A percentile compares a stretch with the other conserved stretches of the same genome.
phyloP scores from a whole-genome alignment of 2,329 filamentous ascomycete genomes.

The Akanthomyces lecanii region DNA sequence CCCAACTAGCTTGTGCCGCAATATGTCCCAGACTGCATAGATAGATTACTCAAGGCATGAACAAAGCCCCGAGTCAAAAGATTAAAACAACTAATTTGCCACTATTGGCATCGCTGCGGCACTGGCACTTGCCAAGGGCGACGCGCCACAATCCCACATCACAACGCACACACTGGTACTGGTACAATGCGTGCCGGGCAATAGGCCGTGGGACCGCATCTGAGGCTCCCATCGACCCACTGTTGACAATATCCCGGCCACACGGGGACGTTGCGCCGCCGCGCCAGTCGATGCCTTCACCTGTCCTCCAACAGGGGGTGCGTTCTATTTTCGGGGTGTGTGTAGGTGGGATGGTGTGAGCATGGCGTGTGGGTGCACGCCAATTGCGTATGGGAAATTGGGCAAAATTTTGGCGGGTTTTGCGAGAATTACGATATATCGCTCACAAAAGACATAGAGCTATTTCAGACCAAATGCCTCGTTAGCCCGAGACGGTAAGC shows the following conservation, averaged over 20 bases:
- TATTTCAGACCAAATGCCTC: background rate
- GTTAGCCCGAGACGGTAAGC: background rate
- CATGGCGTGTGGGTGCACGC: background rate
- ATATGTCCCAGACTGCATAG: background rate
- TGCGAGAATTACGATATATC: constrained; percentile 3
- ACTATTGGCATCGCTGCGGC: background rate
- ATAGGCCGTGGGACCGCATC: background rate
- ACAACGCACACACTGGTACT: background rate
- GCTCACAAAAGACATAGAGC: background rate
- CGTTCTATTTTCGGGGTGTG: background rate
- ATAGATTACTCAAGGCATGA: background rate
- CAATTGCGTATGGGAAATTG: constrained; percentile 2
- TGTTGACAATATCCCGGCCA: background rate
- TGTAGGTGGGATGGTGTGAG: background rate
- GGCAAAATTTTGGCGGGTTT: background rate
- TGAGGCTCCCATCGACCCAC: constrained; percentile 14
- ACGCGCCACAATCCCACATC: background rate
- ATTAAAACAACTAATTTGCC: background rate
- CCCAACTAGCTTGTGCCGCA: background rate
- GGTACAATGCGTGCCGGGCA: background rate
- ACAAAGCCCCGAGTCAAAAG: background rate
- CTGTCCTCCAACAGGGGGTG: background rate
- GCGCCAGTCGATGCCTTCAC: background rate
- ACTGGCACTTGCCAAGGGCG: background rate
- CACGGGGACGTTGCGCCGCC: background rate